phyloP scores from a whole-genome alignment of 108 stramenopile genomes.

The Asterionellopsis glacialis region DNA sequence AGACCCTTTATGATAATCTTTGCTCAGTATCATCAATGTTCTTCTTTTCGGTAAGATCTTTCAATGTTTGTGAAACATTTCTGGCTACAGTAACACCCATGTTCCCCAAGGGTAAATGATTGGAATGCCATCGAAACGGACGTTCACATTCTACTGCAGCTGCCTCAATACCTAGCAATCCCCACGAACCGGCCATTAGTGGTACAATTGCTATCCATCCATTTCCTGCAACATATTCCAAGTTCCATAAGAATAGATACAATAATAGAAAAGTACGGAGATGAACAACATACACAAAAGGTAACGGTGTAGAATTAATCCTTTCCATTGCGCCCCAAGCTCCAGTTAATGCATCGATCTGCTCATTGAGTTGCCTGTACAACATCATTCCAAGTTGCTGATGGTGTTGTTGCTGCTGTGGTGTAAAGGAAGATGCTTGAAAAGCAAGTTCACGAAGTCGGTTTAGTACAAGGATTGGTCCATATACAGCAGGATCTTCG shows the following conservation, averaged over 20 bases:
- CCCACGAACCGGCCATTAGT: background rate
- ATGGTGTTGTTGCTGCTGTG: no score
- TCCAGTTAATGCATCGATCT: slow-evolving; percentile 29
- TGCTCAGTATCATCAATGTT: no score
- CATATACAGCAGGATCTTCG: background rate
- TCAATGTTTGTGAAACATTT: no score
- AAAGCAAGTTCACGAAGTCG: slow-evolving; percentile 6
- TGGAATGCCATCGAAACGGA: slow-evolving; percentile 5
- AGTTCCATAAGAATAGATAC: slow-evolving; percentile 44
- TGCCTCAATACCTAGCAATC: slow-evolving; percentile 9
- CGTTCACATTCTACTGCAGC: slow-evolving; percentile 5
- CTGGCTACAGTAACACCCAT: no score
- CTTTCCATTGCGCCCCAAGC: slow-evolving; percentile 70
- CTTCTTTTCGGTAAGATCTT: no score
- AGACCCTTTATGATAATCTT: no score
- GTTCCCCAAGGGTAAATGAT: slow-evolving; percentile 3
- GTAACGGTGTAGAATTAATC: slow-evolving; percentile 66
- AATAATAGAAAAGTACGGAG: slow-evolving; percentile 62
- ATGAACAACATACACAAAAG: slow-evolving; percentile 65
- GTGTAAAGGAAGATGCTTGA: background rate
- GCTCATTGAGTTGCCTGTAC: slow-evolving; percentile 29
- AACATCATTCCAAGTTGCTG: slow-evolving; percentile 14
- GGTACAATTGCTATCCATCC: slow-evolving; percentile 24
- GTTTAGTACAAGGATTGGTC: slow-evolving; percentile 12
- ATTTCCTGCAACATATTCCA: slow-evolving; percentile 20